Base-by-base conservation (phyloP, 129 eudicot genomes). In the Logfia minima region DNA sequence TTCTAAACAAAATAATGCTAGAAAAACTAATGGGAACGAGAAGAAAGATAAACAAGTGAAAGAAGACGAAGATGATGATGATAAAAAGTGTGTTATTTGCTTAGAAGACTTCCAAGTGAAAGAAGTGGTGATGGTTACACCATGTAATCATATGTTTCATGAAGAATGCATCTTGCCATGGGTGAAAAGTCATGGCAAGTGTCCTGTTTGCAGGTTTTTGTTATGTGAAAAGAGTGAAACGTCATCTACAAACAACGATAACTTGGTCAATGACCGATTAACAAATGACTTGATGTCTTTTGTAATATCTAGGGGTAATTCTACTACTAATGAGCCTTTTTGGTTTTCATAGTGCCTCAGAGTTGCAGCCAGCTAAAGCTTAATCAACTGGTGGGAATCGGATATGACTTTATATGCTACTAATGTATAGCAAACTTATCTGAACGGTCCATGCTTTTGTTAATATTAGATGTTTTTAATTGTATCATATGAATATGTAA, bases 121-220 rank as follows among this genome's bases (percentile, higher is more conserved):
- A 66, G 74, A 84, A 53, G 71, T 71, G 26, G 92, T 92, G 69
- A 90, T 75, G 77, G 66, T 85, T 62, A 92, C 98, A 26, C 96
- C 98, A 0, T 92, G 98, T 73, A 74, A 71, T 51, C 98, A 92
- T 82, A 86, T 87, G 92, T 92, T 90, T 66, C 96, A 92, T 9
- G 98, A 88, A 70, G 90, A 88, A 0, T 90, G 98, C 78, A 92
- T 92, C 60, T 79, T 90, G 19, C 98, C 96, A 0, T 92, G 98
- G 96, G 90, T 92, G 24, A 88, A 85, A 84, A 85, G 84, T 84
- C 75, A 82, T 8, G 89, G 89, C 4, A 77, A 71, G 63, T 90
- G 98, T 77, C 96, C 98, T 0, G 90, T 92, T 66, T 92, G 98
- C 3, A 79, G 98, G 77, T 86, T 63, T 51, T 83, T 79, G 2